These are phyloP conservation scores for Limtongia smithiae DNA, from an alignment of 805 yeast species.

Conservation along the genomic window DNA sequence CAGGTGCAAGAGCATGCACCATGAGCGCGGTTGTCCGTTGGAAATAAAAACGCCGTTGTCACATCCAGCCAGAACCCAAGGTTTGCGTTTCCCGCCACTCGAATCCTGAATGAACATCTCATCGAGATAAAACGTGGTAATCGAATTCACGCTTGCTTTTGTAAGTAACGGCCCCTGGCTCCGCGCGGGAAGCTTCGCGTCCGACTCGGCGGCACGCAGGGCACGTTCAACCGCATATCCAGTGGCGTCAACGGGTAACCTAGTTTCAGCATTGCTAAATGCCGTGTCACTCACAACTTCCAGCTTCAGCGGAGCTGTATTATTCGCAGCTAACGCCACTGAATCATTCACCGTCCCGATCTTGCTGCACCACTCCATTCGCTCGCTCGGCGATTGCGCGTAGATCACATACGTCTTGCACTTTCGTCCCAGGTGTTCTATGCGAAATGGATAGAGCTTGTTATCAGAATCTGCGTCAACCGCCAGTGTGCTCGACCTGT, in stretches of 20 bases:
- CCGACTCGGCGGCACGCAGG: constrained; percentile 30
- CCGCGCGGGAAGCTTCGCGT: constrained; percentile 3
- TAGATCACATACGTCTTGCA: constrained; percentile 37
- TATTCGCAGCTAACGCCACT: constrained; percentile 37
- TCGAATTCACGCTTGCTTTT: constrained; percentile 41
- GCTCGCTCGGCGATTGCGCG: constrained; percentile 40
- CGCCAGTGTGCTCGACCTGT: background rate
- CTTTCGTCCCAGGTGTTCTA: constrained; percentile 38
- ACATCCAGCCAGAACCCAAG: constrained; percentile 52
- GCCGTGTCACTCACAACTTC: constrained; percentile 52
- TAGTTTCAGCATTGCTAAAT: constrained; percentile 50
- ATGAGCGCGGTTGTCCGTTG: constrained; percentile 37
- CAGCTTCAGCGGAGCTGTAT: constrained; percentile 53
- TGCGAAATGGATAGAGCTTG: constrained; percentile 36
- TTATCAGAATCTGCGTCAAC: no score
- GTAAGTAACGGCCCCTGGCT: constrained; percentile 33
- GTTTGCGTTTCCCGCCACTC: constrained; percentile 20
- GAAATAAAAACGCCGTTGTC: constrained; percentile 59
- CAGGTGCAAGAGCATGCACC: constrained; percentile 59
- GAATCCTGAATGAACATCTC: constrained; percentile 40
- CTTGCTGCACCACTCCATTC: constrained; percentile 55
- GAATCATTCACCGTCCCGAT: constrained; percentile 48
- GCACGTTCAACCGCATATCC: constrained; percentile 40
- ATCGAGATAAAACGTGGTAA: constrained; percentile 46
- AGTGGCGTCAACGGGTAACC: constrained; percentile 35